Conservation (phyloP, 2,329 filamentous ascomycete genomes). For the Aphanocladium album region DNA sequence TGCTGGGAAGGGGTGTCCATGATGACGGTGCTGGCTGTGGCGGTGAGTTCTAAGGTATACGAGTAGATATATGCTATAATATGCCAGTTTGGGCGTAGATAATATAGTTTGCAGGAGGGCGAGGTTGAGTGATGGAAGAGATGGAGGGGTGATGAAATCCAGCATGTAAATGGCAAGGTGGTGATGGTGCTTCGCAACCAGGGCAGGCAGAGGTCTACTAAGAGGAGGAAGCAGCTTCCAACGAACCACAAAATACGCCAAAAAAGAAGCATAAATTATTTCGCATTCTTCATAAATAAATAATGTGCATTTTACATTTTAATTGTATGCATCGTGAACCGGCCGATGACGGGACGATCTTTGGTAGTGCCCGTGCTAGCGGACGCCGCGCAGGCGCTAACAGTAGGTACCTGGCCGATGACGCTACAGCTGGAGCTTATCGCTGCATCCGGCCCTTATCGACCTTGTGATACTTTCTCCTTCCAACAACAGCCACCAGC, state of each 20-base stretch:
- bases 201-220: background rate
- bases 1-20: background rate
- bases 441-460: slow-evolving; percentile 6
- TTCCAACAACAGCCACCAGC: background rate
- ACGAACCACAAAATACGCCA: background rate
- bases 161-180: background rate
- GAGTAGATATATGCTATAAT: background rate
- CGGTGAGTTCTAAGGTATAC: background rate
- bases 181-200: background rate
- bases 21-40: background rate
- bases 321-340: background rate
- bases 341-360: background rate
- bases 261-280: too few species aligned
- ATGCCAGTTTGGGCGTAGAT: background rate
- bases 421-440: slow-evolving; percentile 7
- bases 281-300: too few species aligned
- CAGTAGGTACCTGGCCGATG: slow-evolving; percentile 6
- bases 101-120: background rate
- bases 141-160: background rate
- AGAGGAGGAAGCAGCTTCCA: background rate
- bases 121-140: background rate
- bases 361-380: background rate
- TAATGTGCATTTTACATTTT: too few species aligned
- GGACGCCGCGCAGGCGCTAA: background rate
- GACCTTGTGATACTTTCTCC: background rate